Percentiles rank a stretch among this genome's conserved stretches.
phyloP scores from a whole-genome alignment of 257 asterid species.

The Solanum pennellii region DNA sequence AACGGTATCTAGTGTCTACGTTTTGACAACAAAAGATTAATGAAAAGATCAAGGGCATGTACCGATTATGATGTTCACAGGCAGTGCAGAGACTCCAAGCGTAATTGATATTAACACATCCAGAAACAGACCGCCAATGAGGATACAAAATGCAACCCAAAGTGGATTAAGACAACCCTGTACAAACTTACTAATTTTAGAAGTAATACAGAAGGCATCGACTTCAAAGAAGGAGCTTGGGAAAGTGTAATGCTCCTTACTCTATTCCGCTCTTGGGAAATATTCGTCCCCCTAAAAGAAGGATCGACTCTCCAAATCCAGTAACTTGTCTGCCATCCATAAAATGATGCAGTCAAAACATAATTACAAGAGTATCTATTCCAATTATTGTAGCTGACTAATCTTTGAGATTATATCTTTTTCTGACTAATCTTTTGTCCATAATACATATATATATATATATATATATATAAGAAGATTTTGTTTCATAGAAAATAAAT shows the following conservation, averaged over 20 bases:
- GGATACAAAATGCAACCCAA: conserved; percentile 76
- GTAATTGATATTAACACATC: conserved; percentile 67
- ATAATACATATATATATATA: neutral
- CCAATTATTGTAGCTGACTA: neutral
- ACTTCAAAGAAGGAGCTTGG: neutral
- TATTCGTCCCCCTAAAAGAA: conserved; percentile 18
- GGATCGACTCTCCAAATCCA: conserved; percentile 78
- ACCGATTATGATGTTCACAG: conserved; percentile 75
- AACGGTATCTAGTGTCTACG: neutral
- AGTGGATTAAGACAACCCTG: conserved; percentile 67
- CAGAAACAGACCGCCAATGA: conserved; percentile 61
- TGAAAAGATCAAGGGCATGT: neutral
- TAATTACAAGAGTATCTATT: neutral
- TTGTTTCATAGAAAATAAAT: neutral
- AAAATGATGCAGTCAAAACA: conserved; percentile 3
- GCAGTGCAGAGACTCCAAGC: conserved; percentile 73
- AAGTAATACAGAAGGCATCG: neutral
- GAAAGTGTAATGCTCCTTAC: conserved; percentile 17
- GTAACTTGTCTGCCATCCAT: conserved; percentile 36
- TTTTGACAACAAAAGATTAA: neutral
- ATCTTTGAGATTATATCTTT: neutral
- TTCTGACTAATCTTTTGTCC: neutral
- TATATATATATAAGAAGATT: neutral
- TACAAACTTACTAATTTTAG: conserved; percentile 4
- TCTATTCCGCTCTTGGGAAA: conserved; percentile 37